phyloP scores from a whole-genome alignment of 441 rosid species.

The Raphanus hybrid region DNA sequence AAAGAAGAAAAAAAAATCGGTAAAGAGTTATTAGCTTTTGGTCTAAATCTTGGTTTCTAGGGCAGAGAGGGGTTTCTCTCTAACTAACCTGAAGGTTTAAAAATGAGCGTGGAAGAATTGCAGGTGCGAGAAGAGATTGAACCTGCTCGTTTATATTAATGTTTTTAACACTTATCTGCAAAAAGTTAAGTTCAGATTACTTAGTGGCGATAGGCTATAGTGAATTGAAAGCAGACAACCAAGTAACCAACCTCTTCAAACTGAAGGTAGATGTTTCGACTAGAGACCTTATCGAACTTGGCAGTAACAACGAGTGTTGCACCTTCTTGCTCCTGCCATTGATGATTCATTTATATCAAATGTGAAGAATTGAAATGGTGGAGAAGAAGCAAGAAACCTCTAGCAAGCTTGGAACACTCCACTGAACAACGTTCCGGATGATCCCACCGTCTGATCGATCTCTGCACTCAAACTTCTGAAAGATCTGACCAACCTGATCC shows the following conservation, averaged over 20 bases:
- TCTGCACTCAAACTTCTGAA: constrained; percentile 77
- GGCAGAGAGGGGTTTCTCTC: constrained; percentile 24
- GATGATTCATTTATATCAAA: constrained; percentile 22
- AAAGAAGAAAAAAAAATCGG: background rate
- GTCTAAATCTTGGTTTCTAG: constrained; percentile 11
- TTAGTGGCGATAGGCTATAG: background rate
- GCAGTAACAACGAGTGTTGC: constrained; percentile 95
- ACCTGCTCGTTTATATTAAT: constrained; percentile 77
- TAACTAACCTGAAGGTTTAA: constrained; percentile 72
- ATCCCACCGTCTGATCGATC: constrained; percentile 65
- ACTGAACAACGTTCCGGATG: constrained; percentile 76
- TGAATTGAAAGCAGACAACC: constrained; percentile 29
- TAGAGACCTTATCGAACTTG: constrained; percentile 72
- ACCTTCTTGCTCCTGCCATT: constrained; percentile 82
- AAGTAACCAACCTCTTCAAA: constrained; percentile 95
- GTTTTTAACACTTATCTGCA: constrained; percentile 78
- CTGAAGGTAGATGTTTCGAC: constrained; percentile 81
- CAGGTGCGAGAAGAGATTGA: constrained; percentile 90
- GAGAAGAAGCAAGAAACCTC: constrained; percentile 56
- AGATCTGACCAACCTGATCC: constrained; percentile 88
- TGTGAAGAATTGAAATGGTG: constrained; percentile 5
- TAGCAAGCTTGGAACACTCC: constrained; percentile 84
- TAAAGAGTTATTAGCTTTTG: constrained; percentile 3
- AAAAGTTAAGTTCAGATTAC: constrained; percentile 18
- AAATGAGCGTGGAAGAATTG: constrained; percentile 81